Evolutionary conservation across 2,329 filamentous ascomycete species (phyloP).

Genomic region (Cordyceps farinosa): DNA sequence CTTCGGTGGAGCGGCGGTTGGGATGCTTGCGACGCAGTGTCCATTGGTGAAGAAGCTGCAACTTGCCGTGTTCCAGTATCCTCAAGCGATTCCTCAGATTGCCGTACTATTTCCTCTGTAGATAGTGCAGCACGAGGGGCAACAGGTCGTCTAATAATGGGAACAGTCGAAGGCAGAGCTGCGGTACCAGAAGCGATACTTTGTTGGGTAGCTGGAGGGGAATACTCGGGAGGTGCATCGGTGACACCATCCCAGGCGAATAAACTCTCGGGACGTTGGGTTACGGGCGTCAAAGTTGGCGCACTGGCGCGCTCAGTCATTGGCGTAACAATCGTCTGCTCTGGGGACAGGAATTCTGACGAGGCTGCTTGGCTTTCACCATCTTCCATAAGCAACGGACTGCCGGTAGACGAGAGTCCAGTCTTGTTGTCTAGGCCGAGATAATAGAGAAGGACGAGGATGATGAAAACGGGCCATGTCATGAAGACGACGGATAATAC

Average conservation of each 20-base stretch:
- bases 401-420: conserved; percentile 27
- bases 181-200: neutral
- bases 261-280: conserved; percentile 1
- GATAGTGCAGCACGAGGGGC: neutral
- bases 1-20: neutral
- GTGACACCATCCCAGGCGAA: conserved; percentile 11
- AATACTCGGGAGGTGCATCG: conserved; percentile 18
- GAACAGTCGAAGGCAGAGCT: neutral
- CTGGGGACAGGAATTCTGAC: conserved; percentile 1
- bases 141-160: conserved; percentile 2
- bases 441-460: conserved; percentile 26
- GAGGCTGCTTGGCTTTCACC: conserved; percentile 12
- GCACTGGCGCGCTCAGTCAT: conserved; percentile 8
- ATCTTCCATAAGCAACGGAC: conserved; percentile 20
- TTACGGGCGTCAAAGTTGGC: neutral
- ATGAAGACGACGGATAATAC: conserved; percentile 13
- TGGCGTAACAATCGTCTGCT: neutral
- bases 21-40: neutral
- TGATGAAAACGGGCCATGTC: conserved; percentile 26
- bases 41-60: neutral
- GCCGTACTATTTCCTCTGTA: neutral
- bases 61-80: neutral
- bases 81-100: neutral
- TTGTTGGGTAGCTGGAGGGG: conserved; percentile 4
- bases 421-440: conserved; percentile 26